Conservation (phyloP, 192 early-diverging fungal genomes). For the Kappamyces sp. region DNA sequence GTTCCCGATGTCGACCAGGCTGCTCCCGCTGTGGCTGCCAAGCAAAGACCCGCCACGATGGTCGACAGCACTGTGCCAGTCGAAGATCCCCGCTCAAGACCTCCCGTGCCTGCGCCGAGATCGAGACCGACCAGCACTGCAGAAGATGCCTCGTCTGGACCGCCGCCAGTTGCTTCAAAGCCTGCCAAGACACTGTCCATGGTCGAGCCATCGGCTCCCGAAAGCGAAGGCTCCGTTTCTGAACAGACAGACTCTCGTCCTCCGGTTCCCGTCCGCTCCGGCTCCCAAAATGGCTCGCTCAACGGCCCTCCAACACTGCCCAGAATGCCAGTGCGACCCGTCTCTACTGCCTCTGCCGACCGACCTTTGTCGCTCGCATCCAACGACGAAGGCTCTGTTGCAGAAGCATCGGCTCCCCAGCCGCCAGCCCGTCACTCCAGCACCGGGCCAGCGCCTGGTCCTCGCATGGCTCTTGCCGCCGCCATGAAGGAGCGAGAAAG, state of each 20-base stretch:
- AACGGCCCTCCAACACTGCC: too few relatives aligned
- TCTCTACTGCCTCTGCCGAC: not conserved
- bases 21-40: not conserved
- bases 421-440: not conserved
- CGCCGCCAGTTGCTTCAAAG: conserved; percentile 21
- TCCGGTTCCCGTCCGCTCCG: too few relatives aligned
- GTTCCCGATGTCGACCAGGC: not conserved
- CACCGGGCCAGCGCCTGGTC: not conserved
- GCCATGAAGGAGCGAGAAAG: not conserved
- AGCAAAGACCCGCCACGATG: conserved; percentile 13
- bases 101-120: conserved; percentile 17
- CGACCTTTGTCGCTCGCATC: conserved; percentile 18
- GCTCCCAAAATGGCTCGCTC: too few relatives aligned
- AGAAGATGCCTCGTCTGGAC: conserved; percentile 1
- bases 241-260: too few relatives aligned
- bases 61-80: conserved; percentile 1
- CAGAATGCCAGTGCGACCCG: too few relatives aligned
- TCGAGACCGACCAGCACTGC: conserved; percentile 19
- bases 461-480: not conserved
- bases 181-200: conserved; percentile 10
- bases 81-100: conserved; percentile 5
- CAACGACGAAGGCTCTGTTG: not conserved
- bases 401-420: not conserved
- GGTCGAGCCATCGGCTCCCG: not conserved
- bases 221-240: not conserved